Conservation (phyloP, 1,284 basidiomycete genomes). For the Kwoniella shivajii region DNA sequence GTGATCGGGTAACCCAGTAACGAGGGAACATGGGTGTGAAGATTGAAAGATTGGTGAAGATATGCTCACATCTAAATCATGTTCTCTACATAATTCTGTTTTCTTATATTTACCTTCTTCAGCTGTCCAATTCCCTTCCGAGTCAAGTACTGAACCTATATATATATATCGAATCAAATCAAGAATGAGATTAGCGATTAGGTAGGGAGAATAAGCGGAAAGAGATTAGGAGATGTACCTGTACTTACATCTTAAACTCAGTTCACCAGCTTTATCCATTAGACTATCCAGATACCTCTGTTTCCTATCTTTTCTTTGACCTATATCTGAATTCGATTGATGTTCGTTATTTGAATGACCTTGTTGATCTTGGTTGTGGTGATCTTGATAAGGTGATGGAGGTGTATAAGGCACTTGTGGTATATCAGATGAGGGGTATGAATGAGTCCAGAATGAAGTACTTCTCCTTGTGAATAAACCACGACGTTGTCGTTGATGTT, state of each 20-base stretch:
- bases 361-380: neutral
- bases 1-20: too few relatives aligned
- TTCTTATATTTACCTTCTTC: constrained; percentile 90
- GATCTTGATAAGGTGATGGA: constrained; percentile 1
- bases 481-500: constrained; percentile 2
- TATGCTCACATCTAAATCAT: constrained; percentile 76
- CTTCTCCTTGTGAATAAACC: constrained; percentile 20
- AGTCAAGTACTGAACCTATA: constrained; percentile 81
- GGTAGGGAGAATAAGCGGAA: too few relatives aligned
- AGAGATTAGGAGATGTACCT: too few relatives aligned
- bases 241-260: constrained; percentile 48
- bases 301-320: constrained; percentile 26
- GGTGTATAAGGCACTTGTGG: constrained; percentile 17
- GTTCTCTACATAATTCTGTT: constrained; percentile 82
- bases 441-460: constrained; percentile 27
- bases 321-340: neutral
- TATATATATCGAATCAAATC: too few relatives aligned
- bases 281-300: constrained; percentile 49
- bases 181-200: too few relatives aligned
- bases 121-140: constrained; percentile 81
- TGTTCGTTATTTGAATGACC: neutral
- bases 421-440: constrained; percentile 13
- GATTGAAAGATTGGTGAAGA: neutral
- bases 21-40: too few relatives aligned
- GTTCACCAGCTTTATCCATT: constrained; percentile 54